Evolutionary conservation across 257 asterid genomes (phyloP).

Genomic region (Marsdenia floribunda): DNA sequence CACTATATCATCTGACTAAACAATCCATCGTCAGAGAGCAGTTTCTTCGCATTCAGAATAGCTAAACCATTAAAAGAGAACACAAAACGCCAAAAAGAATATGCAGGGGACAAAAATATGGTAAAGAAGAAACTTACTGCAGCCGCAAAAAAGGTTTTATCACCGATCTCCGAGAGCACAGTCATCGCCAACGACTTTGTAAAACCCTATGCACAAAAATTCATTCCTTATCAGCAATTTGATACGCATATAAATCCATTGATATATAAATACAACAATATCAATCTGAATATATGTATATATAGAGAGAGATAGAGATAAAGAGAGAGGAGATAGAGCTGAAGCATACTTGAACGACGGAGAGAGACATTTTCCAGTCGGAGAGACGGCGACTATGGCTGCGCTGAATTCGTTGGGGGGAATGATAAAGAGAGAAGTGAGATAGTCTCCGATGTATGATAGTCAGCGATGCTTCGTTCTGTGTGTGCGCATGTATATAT

Average conservation of each 20-base stretch:
- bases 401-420: not conserved
- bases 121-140: conserved; percentile 46
- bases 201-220: conserved; percentile 46
- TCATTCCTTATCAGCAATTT: not conserved
- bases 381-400: conserved; percentile 10
- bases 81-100: no score
- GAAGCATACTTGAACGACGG: conserved; percentile 34
- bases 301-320: not conserved
- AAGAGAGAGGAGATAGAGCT: not conserved
- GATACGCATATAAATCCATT: not conserved
- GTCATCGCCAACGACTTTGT: conserved; percentile 95
- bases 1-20: not conserved
- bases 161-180: conserved; percentile 87
- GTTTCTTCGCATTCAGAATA: not conserved
- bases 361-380: conserved; percentile 25
- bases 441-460: no score
- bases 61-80: not conserved
- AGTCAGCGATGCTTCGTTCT: not conserved
- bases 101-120: not conserved
- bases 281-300: not conserved
- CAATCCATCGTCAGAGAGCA: not conserved
- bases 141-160: conserved; percentile 92
- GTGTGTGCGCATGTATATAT: no score
- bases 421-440: not conserved
- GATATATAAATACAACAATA: not conserved